phyloP scores from a whole-genome alignment of 352 stramenopile species.

The Nothophytophthora sp. region DNA sequence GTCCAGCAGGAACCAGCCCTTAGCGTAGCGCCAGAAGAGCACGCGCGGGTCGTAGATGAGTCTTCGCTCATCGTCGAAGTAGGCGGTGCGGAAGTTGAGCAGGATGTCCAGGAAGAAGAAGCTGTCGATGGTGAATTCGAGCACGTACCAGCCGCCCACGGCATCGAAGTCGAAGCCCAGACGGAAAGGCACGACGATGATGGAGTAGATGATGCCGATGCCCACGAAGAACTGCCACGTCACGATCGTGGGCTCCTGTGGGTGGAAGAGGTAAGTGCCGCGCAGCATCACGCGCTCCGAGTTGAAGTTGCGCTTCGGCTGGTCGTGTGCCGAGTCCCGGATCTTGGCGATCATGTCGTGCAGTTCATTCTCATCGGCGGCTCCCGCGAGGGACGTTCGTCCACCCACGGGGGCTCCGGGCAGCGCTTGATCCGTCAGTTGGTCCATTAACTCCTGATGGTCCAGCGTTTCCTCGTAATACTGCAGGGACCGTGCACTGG shows the following conservation, averaged over 20 bases:
- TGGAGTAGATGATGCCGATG: conserved; percentile 86
- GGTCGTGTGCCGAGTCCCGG: conserved; percentile 45
- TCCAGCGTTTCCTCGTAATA: conserved; percentile 13
- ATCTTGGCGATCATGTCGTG: conserved; percentile 49
- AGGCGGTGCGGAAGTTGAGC: conserved; percentile 88
- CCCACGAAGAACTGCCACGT: conserved; percentile 80
- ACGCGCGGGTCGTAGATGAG: conserved; percentile 55
- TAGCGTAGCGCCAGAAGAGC: conserved; percentile 68
- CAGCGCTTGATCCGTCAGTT: conserved; percentile 8
- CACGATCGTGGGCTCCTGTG: conserved; percentile 64
- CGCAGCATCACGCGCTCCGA: conserved; percentile 61
- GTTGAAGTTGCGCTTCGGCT: conserved; percentile 45
- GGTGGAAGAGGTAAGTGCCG: conserved; percentile 77
- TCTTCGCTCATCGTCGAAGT: conserved; percentile 71
- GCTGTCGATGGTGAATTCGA: conserved; percentile 81
- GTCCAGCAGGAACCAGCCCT: conserved; percentile 75
- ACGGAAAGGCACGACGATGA: conserved; percentile 87
- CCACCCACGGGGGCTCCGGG: conserved; percentile 5
- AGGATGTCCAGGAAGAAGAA: conserved; percentile 90
- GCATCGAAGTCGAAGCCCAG: conserved; percentile 83
- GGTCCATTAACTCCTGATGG: conserved; percentile 13
- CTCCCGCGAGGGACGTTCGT: conserved; percentile 15
- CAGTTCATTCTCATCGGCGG: conserved; percentile 20
- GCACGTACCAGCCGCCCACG: conserved; percentile 42
- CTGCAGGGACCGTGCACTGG: background rate